These are phyloP conservation scores for Somion occarium DNA, from an alignment of 1,284 basidiomycete genomes.

Conservation along the genomic window DNA sequence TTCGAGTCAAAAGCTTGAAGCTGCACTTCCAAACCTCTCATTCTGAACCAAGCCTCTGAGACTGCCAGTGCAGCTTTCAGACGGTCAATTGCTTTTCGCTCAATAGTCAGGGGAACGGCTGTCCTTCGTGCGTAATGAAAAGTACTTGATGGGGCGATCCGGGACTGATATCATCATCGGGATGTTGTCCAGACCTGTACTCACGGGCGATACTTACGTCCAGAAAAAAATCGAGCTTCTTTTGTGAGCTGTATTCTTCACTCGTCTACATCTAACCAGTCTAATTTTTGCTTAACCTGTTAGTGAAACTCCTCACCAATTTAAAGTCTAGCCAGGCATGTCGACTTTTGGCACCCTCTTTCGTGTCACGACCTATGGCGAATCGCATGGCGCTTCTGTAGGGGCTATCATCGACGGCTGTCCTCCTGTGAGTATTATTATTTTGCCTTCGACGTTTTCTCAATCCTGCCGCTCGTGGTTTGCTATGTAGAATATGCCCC, in stretches of 20 bases:
- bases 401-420: conserved; percentile 98
- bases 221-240: too few species aligned
- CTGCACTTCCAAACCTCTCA: too few species aligned
- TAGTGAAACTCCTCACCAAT: too few species aligned
- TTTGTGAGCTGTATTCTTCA: too few species aligned
- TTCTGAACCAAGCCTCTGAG: too few species aligned
- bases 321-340: too few species aligned
- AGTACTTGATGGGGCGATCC: neutral
- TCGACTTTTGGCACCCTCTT: conserved; percentile 90
- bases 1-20: too few species aligned
- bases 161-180: neutral
- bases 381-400: conserved; percentile 96
- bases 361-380: conserved; percentile 96
- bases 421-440: conserved; percentile 67
- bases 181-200: neutral
- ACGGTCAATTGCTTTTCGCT: neutral
- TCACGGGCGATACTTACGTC: too few species aligned
- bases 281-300: too few species aligned
- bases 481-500: conserved; percentile 75
- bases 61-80: conserved; percentile 7
- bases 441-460: neutral
- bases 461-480: neutral
- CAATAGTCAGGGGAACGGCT: conserved; percentile 7
- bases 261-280: too few species aligned
- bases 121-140: conserved; percentile 7